phyloP scores from a whole-genome alignment of 345 rosid genomes.

The Brassica juncea region DNA sequence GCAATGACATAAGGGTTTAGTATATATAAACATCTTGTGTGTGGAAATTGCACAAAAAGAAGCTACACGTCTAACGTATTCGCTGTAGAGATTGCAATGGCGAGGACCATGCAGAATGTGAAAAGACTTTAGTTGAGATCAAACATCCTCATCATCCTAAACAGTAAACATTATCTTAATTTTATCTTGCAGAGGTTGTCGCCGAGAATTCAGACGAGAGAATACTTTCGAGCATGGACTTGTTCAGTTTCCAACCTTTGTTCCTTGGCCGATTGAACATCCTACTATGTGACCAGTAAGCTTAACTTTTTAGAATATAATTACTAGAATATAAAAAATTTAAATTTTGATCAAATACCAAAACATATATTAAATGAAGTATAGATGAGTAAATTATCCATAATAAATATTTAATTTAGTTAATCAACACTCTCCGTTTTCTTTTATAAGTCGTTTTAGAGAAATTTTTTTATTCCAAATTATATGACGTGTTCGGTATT shows the following conservation, averaged over 20 bases:
- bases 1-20: no score
- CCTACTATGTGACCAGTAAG: no score
- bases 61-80: background rate
- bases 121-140: background rate
- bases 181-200: background rate
- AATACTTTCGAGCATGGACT: background rate
- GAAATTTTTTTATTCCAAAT: no score
- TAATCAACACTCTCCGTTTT: no score
- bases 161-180: background rate
- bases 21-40: background rate
- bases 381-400: background rate
- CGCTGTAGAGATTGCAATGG: background rate
- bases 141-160: background rate
- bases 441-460: no score
- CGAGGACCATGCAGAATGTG: background rate
- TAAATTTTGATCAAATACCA: no score
- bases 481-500: no score
- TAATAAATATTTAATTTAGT: background rate
- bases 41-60: background rate
- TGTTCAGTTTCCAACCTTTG: background rate
- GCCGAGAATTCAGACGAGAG: background rate
- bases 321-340: background rate
- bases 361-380: no score
- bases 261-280: background rate
- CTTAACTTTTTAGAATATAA: background rate